A percentile compares a stretch with the other conserved stretches of the same genome.
phyloP scores from a whole-genome alignment of 768 basidiomycete genomes.

The Termitomyces sp. region DNA sequence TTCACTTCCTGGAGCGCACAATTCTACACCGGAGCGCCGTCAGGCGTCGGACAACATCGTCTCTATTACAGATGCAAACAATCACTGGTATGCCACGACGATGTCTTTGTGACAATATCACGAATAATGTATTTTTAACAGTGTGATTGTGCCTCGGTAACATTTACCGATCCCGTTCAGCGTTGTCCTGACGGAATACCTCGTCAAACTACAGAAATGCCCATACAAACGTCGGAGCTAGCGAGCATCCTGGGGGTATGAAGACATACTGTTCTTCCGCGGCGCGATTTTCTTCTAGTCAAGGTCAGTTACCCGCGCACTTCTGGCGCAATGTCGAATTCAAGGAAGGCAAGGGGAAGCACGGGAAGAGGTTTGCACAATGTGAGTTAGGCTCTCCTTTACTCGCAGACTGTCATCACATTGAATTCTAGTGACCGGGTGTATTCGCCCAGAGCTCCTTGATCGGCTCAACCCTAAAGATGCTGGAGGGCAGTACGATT shows the following conservation, averaged over 20 bases:
- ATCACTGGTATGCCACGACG: constrained; percentile 38
- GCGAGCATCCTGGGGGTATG: constrained; percentile 50
- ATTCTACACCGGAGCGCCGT: constrained; percentile 20
- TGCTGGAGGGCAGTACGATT: constrained; percentile 56
- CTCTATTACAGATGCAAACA: constrained; percentile 38
- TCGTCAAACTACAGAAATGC: constrained; percentile 28
- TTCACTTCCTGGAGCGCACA: not conserved
- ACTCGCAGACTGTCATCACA: not conserved
- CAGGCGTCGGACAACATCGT: constrained; percentile 48
- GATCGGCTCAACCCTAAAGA: constrained; percentile 45
- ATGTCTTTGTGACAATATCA: not conserved
- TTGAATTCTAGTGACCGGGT: constrained; percentile 46
- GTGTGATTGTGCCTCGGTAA: constrained; percentile 49
- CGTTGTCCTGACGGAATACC: not conserved
- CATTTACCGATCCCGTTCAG: not conserved
- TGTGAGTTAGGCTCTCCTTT: constrained; percentile 27
- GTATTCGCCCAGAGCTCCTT: constrained; percentile 43
- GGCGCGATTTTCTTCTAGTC: constrained; percentile 32
- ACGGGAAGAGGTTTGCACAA: constrained; percentile 42
- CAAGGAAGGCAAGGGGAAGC: constrained; percentile 36
- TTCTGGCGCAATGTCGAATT: constrained; percentile 53
- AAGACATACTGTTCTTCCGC: constrained; percentile 50
- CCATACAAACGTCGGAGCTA: constrained; percentile 54
- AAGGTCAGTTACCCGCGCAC: constrained; percentile 41
- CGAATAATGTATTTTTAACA: constrained; percentile 9